phyloP scores from a whole-genome alignment of 2,329 filamentous ascomycete genomes.

The Botrytis galanthina region DNA sequence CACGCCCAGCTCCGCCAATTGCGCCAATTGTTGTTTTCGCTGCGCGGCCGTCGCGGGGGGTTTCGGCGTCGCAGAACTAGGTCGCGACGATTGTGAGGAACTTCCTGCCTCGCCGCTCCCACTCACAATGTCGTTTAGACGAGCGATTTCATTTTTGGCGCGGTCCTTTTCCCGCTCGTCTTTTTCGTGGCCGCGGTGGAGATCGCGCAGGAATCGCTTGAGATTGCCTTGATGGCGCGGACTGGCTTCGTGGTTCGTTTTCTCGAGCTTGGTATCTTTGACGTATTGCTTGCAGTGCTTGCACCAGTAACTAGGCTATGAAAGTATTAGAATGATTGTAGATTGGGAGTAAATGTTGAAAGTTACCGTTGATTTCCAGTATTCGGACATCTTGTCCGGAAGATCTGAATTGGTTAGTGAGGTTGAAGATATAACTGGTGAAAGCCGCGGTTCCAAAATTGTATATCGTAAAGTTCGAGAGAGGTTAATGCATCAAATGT shows the following conservation, averaged over 20 bases:
- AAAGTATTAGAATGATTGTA: slow-evolving; percentile 24
- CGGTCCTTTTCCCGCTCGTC: slow-evolving; percentile 78
- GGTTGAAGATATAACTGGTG: background rate
- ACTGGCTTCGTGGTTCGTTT: slow-evolving; percentile 83
- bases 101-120: slow-evolving; percentile 38
- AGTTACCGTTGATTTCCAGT: slow-evolving; percentile 89
- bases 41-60: slow-evolving; percentile 55
- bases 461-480: background rate
- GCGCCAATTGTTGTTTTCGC: slow-evolving; percentile 78
- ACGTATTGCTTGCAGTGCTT: slow-evolving; percentile 92
- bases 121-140: slow-evolving; percentile 74
- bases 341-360: background rate
- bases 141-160: slow-evolving; percentile 79
- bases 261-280: slow-evolving; percentile 88
- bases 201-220: slow-evolving; percentile 83
- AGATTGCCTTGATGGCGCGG: slow-evolving; percentile 80
- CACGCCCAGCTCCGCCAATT: slow-evolving; percentile 84
- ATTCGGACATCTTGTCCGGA: slow-evolving; percentile 73
- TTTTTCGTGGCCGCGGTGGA: slow-evolving; percentile 81
- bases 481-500: background rate
- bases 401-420: background rate
- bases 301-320: slow-evolving; percentile 87
- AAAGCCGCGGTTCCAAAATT: background rate
- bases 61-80: slow-evolving; percentile 35
- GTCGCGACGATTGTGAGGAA: slow-evolving; percentile 31